Percentiles rank a stretch among this genome's conserved stretches.
Conservation (phyloP, 1,139 yeast species). For the Yamadazyma membranifaciens region DNA sequence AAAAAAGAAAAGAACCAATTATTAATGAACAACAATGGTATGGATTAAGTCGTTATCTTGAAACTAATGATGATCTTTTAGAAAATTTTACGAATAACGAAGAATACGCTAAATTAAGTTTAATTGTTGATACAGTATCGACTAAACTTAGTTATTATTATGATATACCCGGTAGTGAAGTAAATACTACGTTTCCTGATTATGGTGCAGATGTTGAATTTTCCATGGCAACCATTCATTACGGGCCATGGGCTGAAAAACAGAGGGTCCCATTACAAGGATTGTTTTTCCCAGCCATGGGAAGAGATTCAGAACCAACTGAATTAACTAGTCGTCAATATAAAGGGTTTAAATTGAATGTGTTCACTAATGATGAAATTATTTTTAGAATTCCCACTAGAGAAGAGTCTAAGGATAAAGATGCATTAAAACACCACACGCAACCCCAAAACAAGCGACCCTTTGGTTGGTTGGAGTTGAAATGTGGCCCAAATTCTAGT, state of each 20-base stretch:
- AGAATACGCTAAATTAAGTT: slow-evolving; percentile 85
- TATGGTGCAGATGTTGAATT: slow-evolving; percentile 63
- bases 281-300: slow-evolving; percentile 65
- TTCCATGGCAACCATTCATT: slow-evolving; percentile 66
- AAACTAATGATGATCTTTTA: slow-evolving; percentile 26
- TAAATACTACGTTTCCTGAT: slow-evolving; percentile 41
- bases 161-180: slow-evolving; percentile 62
- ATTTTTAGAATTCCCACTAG: slow-evolving; percentile 80
- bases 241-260: slow-evolving; percentile 96
- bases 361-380: slow-evolving; percentile 61
- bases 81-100: slow-evolving; percentile 34
- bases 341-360: slow-evolving; percentile 52
- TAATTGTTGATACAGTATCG: slow-evolving; percentile 61
- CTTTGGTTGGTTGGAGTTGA: slow-evolving; percentile 90
- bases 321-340: slow-evolving; percentile 45
- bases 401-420: slow-evolving; percentile 74
- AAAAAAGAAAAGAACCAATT: slow-evolving; percentile 6
- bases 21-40: slow-evolving; percentile 26
- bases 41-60: slow-evolving; percentile 45
- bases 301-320: slow-evolving; percentile 56
- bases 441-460: slow-evolving; percentile 40
- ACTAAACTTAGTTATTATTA: slow-evolving; percentile 59
- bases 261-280: slow-evolving; percentile 68
- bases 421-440: slow-evolving; percentile 20
- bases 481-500: slow-evolving; percentile 53